Percentiles rank a stretch among this genome's conserved stretches.
Conservation (phyloP, 768 basidiomycete species). For the Auricularia sp. region DNA sequence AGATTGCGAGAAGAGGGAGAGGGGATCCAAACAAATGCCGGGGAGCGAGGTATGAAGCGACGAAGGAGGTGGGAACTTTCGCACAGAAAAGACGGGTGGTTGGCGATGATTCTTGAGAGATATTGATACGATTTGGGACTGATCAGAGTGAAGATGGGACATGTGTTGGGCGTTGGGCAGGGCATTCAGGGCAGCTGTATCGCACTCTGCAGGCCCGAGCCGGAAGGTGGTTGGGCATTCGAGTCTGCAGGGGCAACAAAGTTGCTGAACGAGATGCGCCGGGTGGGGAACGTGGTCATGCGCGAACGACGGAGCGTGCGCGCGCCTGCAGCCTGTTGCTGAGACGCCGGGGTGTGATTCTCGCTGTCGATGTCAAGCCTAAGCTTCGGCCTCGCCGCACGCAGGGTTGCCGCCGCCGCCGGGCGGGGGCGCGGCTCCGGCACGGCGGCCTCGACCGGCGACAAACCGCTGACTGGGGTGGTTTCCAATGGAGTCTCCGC, state of each 20-base stretch:
- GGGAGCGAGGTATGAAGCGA: no score
- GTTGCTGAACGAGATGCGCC: conserved; percentile 59
- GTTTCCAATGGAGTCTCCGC: neutral
- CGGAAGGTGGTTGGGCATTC: conserved; percentile 22
- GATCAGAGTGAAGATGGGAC: neutral
- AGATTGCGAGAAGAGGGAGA: no score
- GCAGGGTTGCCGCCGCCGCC: neutral
- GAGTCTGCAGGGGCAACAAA: conserved; percentile 31
- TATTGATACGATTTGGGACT: neutral
- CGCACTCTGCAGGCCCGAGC: conserved; percentile 50
- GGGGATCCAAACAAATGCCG: no score
- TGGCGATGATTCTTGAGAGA: neutral
- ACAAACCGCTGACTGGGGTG: neutral
- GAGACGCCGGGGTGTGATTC: neutral
- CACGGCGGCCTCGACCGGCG: neutral
- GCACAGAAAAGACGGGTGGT: neutral
- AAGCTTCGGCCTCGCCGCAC: neutral
- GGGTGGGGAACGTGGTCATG: conserved; percentile 21
- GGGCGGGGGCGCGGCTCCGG: neutral
- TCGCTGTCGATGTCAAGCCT: neutral
- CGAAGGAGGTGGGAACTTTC: no score
- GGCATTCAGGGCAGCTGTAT: conserved; percentile 48
- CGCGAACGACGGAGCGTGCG: conserved; percentile 42
- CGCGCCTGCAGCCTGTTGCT: neutral
- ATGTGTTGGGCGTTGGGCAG: neutral